These are phyloP conservation scores for Stropharia rugosoannulata DNA, from an alignment of 768 basidiomycete genomes.

Conservation along the genomic window DNA sequence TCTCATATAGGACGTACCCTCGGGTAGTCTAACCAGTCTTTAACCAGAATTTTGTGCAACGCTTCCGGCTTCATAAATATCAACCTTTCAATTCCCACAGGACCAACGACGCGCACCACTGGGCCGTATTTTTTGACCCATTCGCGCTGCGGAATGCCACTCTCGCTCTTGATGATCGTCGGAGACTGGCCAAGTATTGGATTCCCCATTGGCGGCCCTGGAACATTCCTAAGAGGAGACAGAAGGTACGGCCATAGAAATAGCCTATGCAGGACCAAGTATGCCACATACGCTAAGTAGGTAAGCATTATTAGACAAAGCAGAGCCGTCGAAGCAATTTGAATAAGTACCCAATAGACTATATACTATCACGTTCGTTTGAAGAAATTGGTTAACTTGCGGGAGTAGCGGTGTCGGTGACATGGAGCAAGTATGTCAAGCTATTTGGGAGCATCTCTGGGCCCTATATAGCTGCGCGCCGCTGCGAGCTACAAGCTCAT, in stretches of 20 bases:
- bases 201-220: constrained; percentile 27
- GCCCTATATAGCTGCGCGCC: not conserved
- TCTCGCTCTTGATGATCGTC: constrained; percentile 35
- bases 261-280: constrained; percentile 21
- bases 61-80: constrained; percentile 45
- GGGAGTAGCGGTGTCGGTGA: constrained; percentile 1
- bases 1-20: constrained; percentile 29
- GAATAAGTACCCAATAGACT: constrained; percentile 9
- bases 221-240: constrained; percentile 28
- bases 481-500: constrained; percentile 2
- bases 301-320: not conserved
- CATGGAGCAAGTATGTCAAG: not conserved
- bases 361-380: constrained; percentile 10
- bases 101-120: constrained; percentile 43
- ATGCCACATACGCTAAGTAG: constrained; percentile 10
- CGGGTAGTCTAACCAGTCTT: constrained; percentile 46
- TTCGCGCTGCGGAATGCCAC: constrained; percentile 41
- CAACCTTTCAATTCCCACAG: constrained; percentile 43
- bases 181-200: constrained; percentile 36
- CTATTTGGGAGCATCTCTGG: not conserved
- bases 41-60: constrained; percentile 41
- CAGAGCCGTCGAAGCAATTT: not conserved
- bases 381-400: constrained; percentile 1
- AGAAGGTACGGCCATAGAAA: constrained; percentile 28
- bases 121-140: constrained; percentile 48